These are phyloP conservation scores for Entoloma clypeatum DNA, from an alignment of 1,284 basidiomycete species.

Conservation along the genomic window DNA sequence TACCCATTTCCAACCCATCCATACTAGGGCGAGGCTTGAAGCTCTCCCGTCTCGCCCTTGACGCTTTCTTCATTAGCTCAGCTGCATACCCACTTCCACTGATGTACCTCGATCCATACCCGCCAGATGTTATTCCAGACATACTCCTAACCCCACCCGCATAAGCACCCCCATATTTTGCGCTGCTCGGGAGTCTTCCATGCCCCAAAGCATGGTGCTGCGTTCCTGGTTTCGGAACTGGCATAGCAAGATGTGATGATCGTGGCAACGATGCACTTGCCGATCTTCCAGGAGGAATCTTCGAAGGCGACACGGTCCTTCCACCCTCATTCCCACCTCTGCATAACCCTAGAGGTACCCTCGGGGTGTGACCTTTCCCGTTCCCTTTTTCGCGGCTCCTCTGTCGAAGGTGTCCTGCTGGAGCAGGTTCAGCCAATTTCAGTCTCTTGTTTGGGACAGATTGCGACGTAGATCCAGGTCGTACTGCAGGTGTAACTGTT, in stretches of 20 bases:
- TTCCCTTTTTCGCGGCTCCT: slow-evolving; percentile 19
- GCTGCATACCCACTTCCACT: slow-evolving; percentile 16
- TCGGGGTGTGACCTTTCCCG: slow-evolving; percentile 17
- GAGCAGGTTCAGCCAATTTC: slow-evolving; percentile 41
- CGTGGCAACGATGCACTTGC: slow-evolving; percentile 32
- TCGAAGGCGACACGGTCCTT: slow-evolving; percentile 42
- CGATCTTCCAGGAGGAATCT: slow-evolving; percentile 40
- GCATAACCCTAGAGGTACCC: slow-evolving; percentile 35
- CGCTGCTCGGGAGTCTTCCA: slow-evolving; percentile 37
- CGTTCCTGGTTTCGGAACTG: slow-evolving; percentile 44
- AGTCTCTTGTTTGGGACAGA: slow-evolving; percentile 57
- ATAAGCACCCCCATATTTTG: slow-evolving; percentile 19
- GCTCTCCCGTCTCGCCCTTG: slow-evolving; percentile 59
- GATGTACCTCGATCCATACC: slow-evolving; percentile 23
- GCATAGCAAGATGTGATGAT: slow-evolving; percentile 35
- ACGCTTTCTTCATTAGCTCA: slow-evolving; percentile 40
- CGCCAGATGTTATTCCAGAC: slow-evolving; percentile 21
- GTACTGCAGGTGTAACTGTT: slow-evolving; percentile 55
- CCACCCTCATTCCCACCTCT: slow-evolving; percentile 26
- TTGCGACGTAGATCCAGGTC: slow-evolving; percentile 44
- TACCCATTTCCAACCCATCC: slow-evolving; percentile 36
- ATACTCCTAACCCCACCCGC: slow-evolving; percentile 15
- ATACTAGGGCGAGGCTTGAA: slow-evolving; percentile 73
- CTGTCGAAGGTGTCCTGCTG: slow-evolving; percentile 20
- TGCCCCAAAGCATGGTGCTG: slow-evolving; percentile 51